A percentile compares a stretch with the other conserved stretches of the same genome.
Conservation (phyloP, 2,329 filamentous ascomycete genomes). For the Sporothrix globosa region DNA sequence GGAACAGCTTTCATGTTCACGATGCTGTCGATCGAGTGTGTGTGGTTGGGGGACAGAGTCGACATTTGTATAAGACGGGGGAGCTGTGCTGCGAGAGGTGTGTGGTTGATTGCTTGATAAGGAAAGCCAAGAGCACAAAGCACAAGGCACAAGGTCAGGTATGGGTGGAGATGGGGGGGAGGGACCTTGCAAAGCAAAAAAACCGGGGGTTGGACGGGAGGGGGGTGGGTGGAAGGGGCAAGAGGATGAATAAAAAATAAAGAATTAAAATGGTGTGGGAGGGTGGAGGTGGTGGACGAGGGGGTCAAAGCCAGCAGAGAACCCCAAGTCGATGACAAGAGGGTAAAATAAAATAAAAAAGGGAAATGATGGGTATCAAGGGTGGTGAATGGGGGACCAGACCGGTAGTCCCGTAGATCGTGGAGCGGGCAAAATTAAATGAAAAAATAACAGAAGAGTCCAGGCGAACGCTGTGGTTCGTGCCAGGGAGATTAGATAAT, state of each 20-base stretch:
- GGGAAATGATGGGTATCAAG: slow-evolving; percentile 29
- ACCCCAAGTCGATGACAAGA: slow-evolving; percentile 22
- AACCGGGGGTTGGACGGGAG: slow-evolving; percentile 36
- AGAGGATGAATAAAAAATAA: slow-evolving; percentile 4
- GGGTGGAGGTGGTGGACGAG: slow-evolving; percentile 35
- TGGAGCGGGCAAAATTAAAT: slow-evolving; percentile 11
- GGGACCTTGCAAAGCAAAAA: slow-evolving; percentile 38
- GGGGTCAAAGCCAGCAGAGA: slow-evolving; percentile 35
- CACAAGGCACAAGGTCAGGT: not conserved
- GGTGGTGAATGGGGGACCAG: slow-evolving; percentile 29
- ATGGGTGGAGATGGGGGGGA: slow-evolving; percentile 12
- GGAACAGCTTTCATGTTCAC: slow-evolving; percentile 43
- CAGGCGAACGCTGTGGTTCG: slow-evolving; percentile 31
- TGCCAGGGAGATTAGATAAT: slow-evolving; percentile 35
- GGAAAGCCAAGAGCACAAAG: slow-evolving; percentile 23
- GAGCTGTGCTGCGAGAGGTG: slow-evolving; percentile 38
- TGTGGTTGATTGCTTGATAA: slow-evolving; percentile 28
- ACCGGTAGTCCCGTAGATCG: slow-evolving; percentile 32
- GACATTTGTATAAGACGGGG: slow-evolving; percentile 60
- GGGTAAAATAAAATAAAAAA: not conserved
- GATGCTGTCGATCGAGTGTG: slow-evolving; percentile 46
- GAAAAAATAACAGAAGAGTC: not conserved
- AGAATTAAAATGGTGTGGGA: slow-evolving; percentile 8
- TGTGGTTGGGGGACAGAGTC: slow-evolving; percentile 64
- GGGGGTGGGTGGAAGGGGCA: slow-evolving; percentile 33